phyloP scores from a whole-genome alignment of 2,329 filamentous ascomycete species.

The Penicillium griseofulvum region DNA sequence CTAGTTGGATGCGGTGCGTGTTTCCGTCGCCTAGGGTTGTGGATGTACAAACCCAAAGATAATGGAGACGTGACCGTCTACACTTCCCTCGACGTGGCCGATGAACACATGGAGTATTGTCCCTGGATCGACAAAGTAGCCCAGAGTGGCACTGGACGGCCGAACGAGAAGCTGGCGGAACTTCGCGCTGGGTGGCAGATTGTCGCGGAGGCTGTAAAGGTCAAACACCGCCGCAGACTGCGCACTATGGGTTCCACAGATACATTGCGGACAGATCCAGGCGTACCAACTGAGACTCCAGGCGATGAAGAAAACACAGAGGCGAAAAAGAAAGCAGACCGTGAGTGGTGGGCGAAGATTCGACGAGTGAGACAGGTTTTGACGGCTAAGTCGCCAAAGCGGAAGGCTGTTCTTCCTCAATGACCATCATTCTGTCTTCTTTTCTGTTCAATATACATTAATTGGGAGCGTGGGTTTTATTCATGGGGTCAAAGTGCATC shows the following conservation, averaged over 20 bases:
- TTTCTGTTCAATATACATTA: conserved; percentile 3
- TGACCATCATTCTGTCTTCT: conserved; percentile 4
- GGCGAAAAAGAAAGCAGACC: conserved; percentile 60
- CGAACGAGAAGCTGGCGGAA: conserved; percentile 31
- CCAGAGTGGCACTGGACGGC: conserved; percentile 52
- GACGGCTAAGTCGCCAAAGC: conserved; percentile 62
- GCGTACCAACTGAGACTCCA: conserved; percentile 18
- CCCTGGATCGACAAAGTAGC: conserved; percentile 69
- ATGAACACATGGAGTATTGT: conserved; percentile 79
- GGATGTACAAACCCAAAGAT: conserved; percentile 83
- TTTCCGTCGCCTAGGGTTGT: conserved; percentile 82
- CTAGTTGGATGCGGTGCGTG: conserved; percentile 81
- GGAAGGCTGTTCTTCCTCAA: conserved; percentile 27
- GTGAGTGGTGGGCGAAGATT: conserved; percentile 70
- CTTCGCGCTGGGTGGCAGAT: conserved; percentile 48
- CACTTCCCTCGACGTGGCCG: conserved; percentile 62
- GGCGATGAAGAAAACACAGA: conserved; percentile 42
- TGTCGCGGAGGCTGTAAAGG: conserved; percentile 43
- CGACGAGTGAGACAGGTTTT: conserved; percentile 70
- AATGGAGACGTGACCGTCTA: conserved; percentile 45
- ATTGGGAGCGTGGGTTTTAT: background rate
- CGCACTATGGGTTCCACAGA: conserved; percentile 28
- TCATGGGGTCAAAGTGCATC: background rate
- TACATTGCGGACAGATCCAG: conserved; percentile 29
- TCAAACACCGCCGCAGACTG: conserved; percentile 35